Evolutionary conservation across 1,284 basidiomycete species (phyloP).

Genomic region (Naganishia sp.): DNA sequence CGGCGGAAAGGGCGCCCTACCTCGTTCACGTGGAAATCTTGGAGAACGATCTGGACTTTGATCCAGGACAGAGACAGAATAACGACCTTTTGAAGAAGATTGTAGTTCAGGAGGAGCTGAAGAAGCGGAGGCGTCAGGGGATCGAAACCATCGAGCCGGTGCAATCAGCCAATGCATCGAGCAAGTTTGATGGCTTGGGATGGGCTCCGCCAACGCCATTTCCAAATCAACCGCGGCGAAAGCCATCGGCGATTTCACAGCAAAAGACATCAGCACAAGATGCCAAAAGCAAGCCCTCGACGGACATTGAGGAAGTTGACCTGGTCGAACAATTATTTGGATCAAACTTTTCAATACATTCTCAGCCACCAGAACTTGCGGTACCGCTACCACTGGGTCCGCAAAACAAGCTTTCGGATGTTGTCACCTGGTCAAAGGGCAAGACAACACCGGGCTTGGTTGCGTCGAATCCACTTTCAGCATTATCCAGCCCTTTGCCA

Average conservation of each 20-base stretch:
- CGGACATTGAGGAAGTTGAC: slow-evolving; percentile 84
- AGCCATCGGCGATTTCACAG: not conserved
- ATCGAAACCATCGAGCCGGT: slow-evolving; percentile 33
- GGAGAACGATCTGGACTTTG: slow-evolving; percentile 89
- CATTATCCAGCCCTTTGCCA: slow-evolving; percentile 7
- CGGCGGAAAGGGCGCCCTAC: slow-evolving; percentile 93
- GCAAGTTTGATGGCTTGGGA: slow-evolving; percentile 24
- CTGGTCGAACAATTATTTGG: slow-evolving; percentile 92
- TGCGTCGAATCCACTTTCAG: slow-evolving; percentile 39
- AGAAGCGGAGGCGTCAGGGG: slow-evolving; percentile 48
- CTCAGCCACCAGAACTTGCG: slow-evolving; percentile 71
- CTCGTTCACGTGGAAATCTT: slow-evolving; percentile 91
- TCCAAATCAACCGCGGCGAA: slow-evolving; percentile 20
- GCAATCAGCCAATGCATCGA: slow-evolving; percentile 19
- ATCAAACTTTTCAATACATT: slow-evolving; percentile 67
- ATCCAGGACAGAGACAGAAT: slow-evolving; percentile 80
- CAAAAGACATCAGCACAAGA: not conserved
- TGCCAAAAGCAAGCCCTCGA: not conserved
- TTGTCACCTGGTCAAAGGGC: slow-evolving; percentile 72
- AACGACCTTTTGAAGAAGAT: slow-evolving; percentile 82
- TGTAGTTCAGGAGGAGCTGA: slow-evolving; percentile 66
- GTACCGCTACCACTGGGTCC: slow-evolving; percentile 75
- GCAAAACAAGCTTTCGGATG: slow-evolving; percentile 84
- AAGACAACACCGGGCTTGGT: slow-evolving; percentile 15
- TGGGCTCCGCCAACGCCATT: slow-evolving; percentile 8